phyloP scores from a whole-genome alignment of 1,284 basidiomycete species.

The Irpex rosettiformis region DNA sequence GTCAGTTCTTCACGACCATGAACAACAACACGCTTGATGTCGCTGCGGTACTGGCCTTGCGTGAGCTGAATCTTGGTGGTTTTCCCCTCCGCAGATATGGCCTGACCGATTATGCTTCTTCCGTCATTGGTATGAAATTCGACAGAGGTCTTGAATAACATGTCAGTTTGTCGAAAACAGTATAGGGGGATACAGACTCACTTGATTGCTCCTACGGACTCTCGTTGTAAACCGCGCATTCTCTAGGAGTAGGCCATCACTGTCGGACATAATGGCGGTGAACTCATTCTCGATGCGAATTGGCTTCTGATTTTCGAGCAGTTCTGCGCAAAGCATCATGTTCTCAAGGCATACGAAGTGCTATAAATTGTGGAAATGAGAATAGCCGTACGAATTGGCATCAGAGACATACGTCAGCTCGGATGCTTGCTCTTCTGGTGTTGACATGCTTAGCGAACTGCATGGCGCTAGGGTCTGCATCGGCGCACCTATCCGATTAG shows the following conservation, averaged over 20 bases:
- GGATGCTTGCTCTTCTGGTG: neutral
- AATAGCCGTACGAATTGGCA: neutral
- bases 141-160: conserved; percentile 6
- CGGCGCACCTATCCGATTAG: conserved; percentile 1
- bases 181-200: neutral
- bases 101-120: conserved; percentile 2
- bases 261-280: neutral
- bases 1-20: conserved; percentile 16
- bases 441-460: neutral
- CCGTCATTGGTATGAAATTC: conserved; percentile 1
- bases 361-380: neutral
- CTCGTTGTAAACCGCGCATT: conserved; percentile 11
- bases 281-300: conserved; percentile 11
- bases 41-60: conserved; percentile 4
- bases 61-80: conserved; percentile 4
- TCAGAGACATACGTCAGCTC: neutral
- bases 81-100: conserved; percentile 1
- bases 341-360: conserved; percentile 1
- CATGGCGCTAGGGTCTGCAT: neutral
- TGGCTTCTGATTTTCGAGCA: conserved; percentile 6
- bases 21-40: conserved; percentile 14
- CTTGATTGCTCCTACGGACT: conserved; percentile 6
- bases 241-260: conserved; percentile 1
- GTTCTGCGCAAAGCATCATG: conserved; percentile 4
- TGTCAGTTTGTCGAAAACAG: neutral